These are phyloP conservation scores for Pyronema omphalodes DNA, from an alignment of 495 filamentous ascomycete species.

Conservation along the genomic window DNA sequence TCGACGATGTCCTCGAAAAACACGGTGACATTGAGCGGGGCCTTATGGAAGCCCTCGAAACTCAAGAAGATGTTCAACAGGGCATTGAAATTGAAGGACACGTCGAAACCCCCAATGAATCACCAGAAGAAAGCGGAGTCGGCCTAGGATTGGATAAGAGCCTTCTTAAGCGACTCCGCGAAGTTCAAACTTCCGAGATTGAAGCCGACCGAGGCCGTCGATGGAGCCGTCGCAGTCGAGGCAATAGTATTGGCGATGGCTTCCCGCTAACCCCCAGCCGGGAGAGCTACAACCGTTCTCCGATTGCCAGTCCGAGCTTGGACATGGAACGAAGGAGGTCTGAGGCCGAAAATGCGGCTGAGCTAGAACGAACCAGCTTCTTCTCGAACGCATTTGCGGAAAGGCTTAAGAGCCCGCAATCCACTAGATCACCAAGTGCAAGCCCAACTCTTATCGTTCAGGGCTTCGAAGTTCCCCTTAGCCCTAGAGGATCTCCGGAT, in stretches of 20 bases:
- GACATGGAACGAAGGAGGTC: not conserved
- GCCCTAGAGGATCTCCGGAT: not conserved
- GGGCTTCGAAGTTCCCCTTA: not conserved
- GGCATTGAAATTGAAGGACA: slow-evolving; percentile 16
- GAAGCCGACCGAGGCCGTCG: slow-evolving; percentile 1
- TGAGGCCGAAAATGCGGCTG: not conserved
- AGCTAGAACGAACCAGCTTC: not conserved
- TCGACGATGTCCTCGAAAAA: slow-evolving; percentile 18
- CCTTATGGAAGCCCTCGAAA: slow-evolving; percentile 17
- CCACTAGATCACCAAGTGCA: not conserved
- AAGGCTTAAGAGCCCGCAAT: not conserved
- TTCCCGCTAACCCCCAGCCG: not conserved
- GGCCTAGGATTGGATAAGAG: slow-evolving; percentile 3
- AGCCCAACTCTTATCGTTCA: not conserved
- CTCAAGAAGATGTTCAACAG: slow-evolving; percentile 17
- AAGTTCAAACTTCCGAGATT: slow-evolving; percentile 1
- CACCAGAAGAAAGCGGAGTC: not conserved
- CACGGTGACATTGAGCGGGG: slow-evolving; percentile 19
- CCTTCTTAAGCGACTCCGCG: slow-evolving; percentile 1
- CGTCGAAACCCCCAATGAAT: slow-evolving; percentile 2
- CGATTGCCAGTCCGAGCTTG: not conserved
- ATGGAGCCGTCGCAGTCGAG: not conserved
- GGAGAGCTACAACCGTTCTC: not conserved
- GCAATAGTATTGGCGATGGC: not conserved
- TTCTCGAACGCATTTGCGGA: not conserved